These are phyloP conservation scores for Martensiomyces pterosporus DNA, from an alignment of 192 early-diverging fungal genomes.

Conservation along the genomic window DNA sequence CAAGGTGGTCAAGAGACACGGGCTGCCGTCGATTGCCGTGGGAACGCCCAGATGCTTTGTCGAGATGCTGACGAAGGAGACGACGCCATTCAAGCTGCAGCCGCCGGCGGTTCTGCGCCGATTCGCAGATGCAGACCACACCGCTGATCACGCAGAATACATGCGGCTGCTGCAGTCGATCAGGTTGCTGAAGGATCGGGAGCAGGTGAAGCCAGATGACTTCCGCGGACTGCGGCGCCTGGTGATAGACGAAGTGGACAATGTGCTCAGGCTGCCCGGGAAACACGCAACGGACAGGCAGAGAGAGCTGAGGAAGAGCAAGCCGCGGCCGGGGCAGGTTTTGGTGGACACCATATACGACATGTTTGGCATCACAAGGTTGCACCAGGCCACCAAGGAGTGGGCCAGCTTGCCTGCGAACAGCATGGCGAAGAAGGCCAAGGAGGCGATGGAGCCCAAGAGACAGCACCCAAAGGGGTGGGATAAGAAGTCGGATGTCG, in stretches of 20 bases:
- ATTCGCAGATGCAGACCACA: neutral
- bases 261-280: slow-evolving; percentile 24
- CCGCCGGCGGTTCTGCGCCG: slow-evolving; percentile 1
- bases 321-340: slow-evolving; percentile 34
- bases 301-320: slow-evolving; percentile 9
- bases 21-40: slow-evolving; percentile 22
- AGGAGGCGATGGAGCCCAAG: neutral
- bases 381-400: neutral
- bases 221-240: slow-evolving; percentile 22
- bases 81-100: neutral
- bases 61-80: slow-evolving; percentile 3
- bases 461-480: slow-evolving; percentile 3
- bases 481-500: slow-evolving; percentile 3
- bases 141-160: slow-evolving; percentile 1
- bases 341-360: slow-evolving; percentile 27
- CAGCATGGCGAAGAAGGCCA: too few relatives aligned
- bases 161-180: neutral
- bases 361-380: neutral
- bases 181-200: neutral
- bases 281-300: slow-evolving; percentile 14
- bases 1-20: slow-evolving; percentile 18
- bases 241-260: slow-evolving; percentile 45
- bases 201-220: too few relatives aligned
- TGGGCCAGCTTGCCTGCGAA: too few relatives aligned
- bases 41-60: slow-evolving; percentile 21